Base-by-base conservation (phyloP, 2,329 filamentous ascomycete species). In the Ceratocystis lukuohia region DNA sequence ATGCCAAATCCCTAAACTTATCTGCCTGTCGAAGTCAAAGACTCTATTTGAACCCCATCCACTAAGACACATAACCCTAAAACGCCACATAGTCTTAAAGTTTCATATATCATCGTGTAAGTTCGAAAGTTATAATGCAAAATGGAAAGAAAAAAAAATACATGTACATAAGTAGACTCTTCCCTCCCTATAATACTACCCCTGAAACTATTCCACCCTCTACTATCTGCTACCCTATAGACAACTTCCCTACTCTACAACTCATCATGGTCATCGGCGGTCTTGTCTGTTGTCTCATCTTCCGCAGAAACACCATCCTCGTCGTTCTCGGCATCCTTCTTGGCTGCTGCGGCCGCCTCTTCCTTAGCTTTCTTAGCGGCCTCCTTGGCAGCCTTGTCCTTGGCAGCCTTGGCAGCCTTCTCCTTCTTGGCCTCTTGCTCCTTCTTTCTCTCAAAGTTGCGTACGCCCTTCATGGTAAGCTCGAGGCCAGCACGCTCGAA, bases 401-500 rank as follows among this genome's bases (percentile, higher is more conserved):
- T 73, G 73, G 77, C 77, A 33, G 72, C 74, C 71, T 77, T 76
- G 66, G 76, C 74, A 65, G 73, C 72, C 74, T 82, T 82, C 72
- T 79, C 79, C 66, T 77, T 75, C 69, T 75, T 75, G 69, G 73
- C 71, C 70, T 74, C 74, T 71, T 78, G 79, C 70, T 77, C 77
- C 69, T 76, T 75, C 70, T 75, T 76, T 70, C 75, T 76, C 71
- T 81, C 80, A 65, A 81, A 80, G 71, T 80, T 80, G 70, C 79
- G 81, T 71, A 88, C 83, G 66, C 83, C 83, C 78, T 85, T 88
- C 78, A 87, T 83, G 65, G 90, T 81, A 62, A 92, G 80, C 28
- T 90, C 84, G 74, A 87, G 82, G 71, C 84, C 83, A 3, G 81
- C 83, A 73, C 88, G 85, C 73, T 88, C 84, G 5, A 97, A 80